Evolutionary conservation across 2,329 filamentous ascomycete species (phyloP), one percentile per base, ranked within the genome.

Genomic region (Fusarium tjaetaba): DNA sequence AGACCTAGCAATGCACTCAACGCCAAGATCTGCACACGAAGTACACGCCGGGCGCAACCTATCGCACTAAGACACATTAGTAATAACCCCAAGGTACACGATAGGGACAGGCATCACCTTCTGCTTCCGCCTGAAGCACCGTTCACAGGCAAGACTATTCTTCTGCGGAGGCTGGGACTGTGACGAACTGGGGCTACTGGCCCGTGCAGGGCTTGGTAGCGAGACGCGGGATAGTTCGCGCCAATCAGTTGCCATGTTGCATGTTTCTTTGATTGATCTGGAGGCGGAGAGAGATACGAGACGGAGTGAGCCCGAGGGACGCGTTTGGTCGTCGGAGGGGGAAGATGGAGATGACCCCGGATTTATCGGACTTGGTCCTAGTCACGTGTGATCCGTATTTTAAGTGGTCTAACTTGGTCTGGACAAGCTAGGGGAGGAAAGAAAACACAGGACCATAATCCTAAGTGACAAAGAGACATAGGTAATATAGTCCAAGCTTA

Each of bases 101-200:
- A 15, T 14, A 32, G 14, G 5, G 7, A 22, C 22, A n/a, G 10
- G 16, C 14, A 13, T 48, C 5, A 64, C 38, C 64, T 74, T 70
- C 68, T 73, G 68, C 30, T 75, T 70, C 26, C 73, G 63, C 42
- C 65, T 72, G 58, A 67, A 71, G 60, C 73, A 74, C 11, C 71
- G 65, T 11, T 72, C 65, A 43, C 71, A 74, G 14, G 71, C 71
- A 16, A 72, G 34, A 24, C 46, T 64, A 28, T 68, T 48, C 68
- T 64, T 72, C 5, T 59, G 57, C 8, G 42, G 48, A 22, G 65
- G 34, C 16, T 62, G 58, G 10, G 60, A 39, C 18, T 65, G 63
- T 22, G 65, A 60, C 5, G 65, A 41, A 13, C 41, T 56, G 30
- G 62, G 68, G 56, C 51, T 62, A 13, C 60, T 70, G 26, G 55